Conservation (phyloP, 306 rosid genomes). For the Trifolium subterraneum region DNA sequence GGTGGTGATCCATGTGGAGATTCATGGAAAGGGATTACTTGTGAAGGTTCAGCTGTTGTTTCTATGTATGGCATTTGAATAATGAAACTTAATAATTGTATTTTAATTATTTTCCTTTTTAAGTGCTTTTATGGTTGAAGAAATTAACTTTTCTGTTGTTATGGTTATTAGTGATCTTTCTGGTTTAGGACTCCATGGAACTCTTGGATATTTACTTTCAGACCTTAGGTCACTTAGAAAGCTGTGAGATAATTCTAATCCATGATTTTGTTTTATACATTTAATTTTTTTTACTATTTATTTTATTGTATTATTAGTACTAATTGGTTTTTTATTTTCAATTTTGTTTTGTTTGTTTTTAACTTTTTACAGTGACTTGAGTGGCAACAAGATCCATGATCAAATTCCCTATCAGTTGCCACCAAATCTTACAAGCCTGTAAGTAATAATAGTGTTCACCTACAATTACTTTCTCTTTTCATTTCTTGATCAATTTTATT, state of each 20-base stretch:
- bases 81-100: constrained; percentile 1
- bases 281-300: constrained; percentile 3
- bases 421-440: constrained; percentile 96
- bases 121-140: constrained; percentile 12
- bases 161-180: constrained; percentile 66
- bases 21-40: constrained; percentile 92
- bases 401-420: constrained; percentile 86
- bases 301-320: background rate
- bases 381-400: constrained; percentile 81
- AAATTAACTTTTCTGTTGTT: constrained; percentile 43
- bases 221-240: constrained; percentile 69
- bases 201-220: constrained; percentile 89
- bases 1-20: constrained; percentile 91
- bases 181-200: constrained; percentile 87
- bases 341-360: constrained; percentile 2
- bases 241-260: constrained; percentile 63
- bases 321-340: constrained; percentile 1
- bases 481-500: constrained; percentile 28
- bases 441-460: constrained; percentile 60
- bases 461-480: constrained; percentile 13
- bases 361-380: constrained; percentile 65
- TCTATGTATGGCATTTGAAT: constrained; percentile 73
- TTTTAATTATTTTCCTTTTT: background rate
- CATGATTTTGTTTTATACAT: constrained; percentile 27
- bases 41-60: constrained; percentile 87